Evolutionary conservation across 2,329 filamentous ascomycete genomes (phyloP), one percentile per base, ranked within the genome.

Genomic region (Colletotrichum falcatum): DNA sequence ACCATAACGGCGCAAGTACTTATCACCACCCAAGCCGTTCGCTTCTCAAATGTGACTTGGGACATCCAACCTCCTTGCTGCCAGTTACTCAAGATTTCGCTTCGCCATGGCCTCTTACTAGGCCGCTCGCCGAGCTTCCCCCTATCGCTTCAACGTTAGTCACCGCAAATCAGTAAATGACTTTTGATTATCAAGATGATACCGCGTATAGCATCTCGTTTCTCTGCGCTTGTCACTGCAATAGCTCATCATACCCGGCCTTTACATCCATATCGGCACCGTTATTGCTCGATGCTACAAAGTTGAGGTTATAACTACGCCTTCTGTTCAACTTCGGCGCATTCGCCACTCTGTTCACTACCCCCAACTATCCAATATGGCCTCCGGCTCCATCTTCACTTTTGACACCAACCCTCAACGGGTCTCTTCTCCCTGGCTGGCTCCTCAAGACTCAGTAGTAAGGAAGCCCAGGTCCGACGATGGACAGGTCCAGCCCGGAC

Each of bases 381-480:
- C 96, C 69, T 98, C 95, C 16, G 95, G 96, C 70, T 98, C 95
- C 11, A 94, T 99, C 75, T 99, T 99, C 79, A 98, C 95, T 0
- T 99, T 93, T 79, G 94, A 98, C 72, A 91, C 94, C 2, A 92
- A 97, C 74, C 94, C 94, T 55, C 93, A 94, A 2, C 87, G 93
- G 79, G 94, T 98, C 44, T 92, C 93, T 18, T 98, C 95, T 23
- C 96, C 96, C 20, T 99, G 96, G 96, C 87, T 92, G 61, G 89
- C 86, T 14, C 87, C 90, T 0, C 83, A 85, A 48, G 83, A 84
- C 49, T 74, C 82, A 35, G 80, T 79, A 35, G 80, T 79, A 65
- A 81, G 78, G 60, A 80, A 77, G 64, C 71, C 70, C 55, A 70
- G 73, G 5, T 68, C 59, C 62, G 73, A 77, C 54, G 72, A 75